Conservation (phyloP, 352 stramenopile genomes). For the Phytophthora syringae region DNA sequence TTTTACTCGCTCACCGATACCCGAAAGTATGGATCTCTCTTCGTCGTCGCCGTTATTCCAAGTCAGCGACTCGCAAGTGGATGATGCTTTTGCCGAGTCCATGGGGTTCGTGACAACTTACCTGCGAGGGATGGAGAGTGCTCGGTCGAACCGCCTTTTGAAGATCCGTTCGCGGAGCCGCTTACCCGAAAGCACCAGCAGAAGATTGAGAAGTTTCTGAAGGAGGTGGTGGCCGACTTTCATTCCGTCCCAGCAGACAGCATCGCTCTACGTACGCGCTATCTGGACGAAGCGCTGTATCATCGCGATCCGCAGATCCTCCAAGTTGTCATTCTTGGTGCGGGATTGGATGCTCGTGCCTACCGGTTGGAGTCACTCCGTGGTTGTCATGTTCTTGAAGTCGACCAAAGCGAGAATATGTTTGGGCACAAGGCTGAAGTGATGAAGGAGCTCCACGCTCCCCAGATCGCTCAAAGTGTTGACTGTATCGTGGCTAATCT, state of each 20-base stretch:
- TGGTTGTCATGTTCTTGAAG: slow-evolving; percentile 55
- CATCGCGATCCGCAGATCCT: slow-evolving; percentile 49
- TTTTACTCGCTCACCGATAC: slow-evolving; percentile 2
- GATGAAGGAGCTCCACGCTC: slow-evolving; percentile 48
- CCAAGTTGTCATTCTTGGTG: slow-evolving; percentile 64
- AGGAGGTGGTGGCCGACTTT: slow-evolving; percentile 7
- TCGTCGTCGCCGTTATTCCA: slow-evolving; percentile 21
- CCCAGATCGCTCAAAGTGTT: slow-evolving; percentile 46
- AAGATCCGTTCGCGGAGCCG: slow-evolving; percentile 44
- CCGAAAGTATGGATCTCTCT: slow-evolving; percentile 20
- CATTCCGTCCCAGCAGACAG: slow-evolving; percentile 21
- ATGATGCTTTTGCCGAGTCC: slow-evolving; percentile 34
- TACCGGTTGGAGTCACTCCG: slow-evolving; percentile 59
- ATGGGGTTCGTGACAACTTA: slow-evolving; percentile 47
- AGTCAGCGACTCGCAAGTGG: slow-evolving; percentile 9
- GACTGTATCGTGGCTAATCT: slow-evolving; percentile 59
- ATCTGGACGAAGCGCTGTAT: slow-evolving; percentile 58
- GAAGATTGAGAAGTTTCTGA: slow-evolving; percentile 37
- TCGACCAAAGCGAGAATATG: slow-evolving; percentile 51
- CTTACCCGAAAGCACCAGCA: slow-evolving; percentile 29
- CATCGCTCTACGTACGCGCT: slow-evolving; percentile 57
- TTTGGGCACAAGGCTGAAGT: slow-evolving; percentile 59
- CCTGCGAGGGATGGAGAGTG: slow-evolving; percentile 39
- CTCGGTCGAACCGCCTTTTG: slow-evolving; percentile 38
- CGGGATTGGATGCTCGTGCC: slow-evolving; percentile 57